These are phyloP conservation scores for Starmerella floricola DNA, from an alignment of 805 yeast species.

Conservation along the genomic window DNA sequence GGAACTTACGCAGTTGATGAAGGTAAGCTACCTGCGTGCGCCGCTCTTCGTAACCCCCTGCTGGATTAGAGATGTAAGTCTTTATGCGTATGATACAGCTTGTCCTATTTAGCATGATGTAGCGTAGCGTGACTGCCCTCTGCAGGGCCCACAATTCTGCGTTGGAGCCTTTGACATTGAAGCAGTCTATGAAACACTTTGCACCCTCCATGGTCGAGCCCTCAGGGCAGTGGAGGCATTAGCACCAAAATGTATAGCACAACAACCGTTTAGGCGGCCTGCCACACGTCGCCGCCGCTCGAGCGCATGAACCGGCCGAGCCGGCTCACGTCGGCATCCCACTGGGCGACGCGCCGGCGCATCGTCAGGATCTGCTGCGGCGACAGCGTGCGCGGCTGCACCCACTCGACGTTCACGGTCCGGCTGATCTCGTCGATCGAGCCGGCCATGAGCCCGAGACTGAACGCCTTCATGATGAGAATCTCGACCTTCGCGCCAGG, in stretches of 20 bases:
- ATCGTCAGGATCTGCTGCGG: slow-evolving; percentile 64
- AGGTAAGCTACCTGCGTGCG: slow-evolving; percentile 45
- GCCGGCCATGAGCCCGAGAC: slow-evolving; percentile 77
- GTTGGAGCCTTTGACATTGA: too few relatives aligned
- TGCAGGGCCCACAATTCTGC: too few relatives aligned
- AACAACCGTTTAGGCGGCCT: too few relatives aligned
- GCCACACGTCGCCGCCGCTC: slow-evolving; percentile 57
- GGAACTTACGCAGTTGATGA: slow-evolving; percentile 45
- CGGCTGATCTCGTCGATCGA: slow-evolving; percentile 75
- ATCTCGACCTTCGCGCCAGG: slow-evolving; percentile 71
- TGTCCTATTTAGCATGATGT: too few relatives aligned
- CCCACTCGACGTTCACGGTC: slow-evolving; percentile 76
- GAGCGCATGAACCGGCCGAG: slow-evolving; percentile 50
- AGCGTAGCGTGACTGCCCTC: too few relatives aligned
- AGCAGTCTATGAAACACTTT: too few relatives aligned
- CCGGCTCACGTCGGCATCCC: slow-evolving; percentile 65
- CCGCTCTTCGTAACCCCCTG: slow-evolving; percentile 44
- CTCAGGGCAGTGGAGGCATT: too few relatives aligned
- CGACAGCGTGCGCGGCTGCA: slow-evolving; percentile 89
- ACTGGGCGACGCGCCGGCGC: slow-evolving; percentile 56
- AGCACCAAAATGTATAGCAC: too few relatives aligned
- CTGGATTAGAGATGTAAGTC: slow-evolving; percentile 42
- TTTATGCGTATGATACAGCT: too few relatives aligned
- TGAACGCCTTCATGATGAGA: slow-evolving; percentile 79
- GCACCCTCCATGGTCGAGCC: too few relatives aligned